These are phyloP conservation scores for Agarophyton chilense DNA, from an alignment of 23 red algal species.

Conservation along the genomic window DNA sequence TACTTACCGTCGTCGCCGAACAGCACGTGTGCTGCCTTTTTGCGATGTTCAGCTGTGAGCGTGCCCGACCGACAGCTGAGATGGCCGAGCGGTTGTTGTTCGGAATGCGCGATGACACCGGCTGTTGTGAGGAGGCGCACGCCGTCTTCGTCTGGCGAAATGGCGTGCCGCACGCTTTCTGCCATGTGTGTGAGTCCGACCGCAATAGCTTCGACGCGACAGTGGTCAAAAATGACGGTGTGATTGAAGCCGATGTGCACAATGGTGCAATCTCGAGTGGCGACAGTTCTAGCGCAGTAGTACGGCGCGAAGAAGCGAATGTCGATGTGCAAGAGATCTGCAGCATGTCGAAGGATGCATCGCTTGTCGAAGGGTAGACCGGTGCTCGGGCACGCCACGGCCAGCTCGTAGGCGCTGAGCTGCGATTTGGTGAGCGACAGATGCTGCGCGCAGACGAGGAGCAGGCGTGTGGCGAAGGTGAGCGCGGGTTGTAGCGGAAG, in stretches of 20 bases:
- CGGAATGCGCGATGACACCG: neutral
- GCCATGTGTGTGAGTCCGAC: neutral
- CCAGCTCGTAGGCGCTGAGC: neutral
- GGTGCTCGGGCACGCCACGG: slow-evolving; percentile 1
- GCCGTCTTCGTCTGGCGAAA: neutral
- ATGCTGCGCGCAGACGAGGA: slow-evolving; percentile 6
- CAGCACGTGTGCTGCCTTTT: neutral
- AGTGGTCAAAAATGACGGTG: neutral
- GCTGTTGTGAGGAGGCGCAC: neutral
- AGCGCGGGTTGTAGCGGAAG: slow-evolving; percentile 24
- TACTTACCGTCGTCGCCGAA: slow-evolving; percentile 16
- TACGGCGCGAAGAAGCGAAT: neutral
- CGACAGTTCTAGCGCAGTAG: neutral
- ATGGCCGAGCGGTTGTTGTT: neutral
- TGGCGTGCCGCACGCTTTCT: neutral
- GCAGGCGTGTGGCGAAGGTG: slow-evolving; percentile 5
- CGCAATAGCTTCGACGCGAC: neutral
- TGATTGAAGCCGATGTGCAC: neutral
- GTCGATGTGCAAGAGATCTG: neutral
- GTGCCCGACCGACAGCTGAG: neutral
- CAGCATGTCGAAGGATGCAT: neutral
- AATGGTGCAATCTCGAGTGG: neutral
- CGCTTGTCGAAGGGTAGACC: neutral
- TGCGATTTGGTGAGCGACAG: slow-evolving; percentile 26
- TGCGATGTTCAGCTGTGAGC: neutral